Evolutionary conservation across 2,329 filamentous ascomycete species (phyloP), one percentile per base, ranked within the genome.

Genomic region (Aspergillus sp.): DNA sequence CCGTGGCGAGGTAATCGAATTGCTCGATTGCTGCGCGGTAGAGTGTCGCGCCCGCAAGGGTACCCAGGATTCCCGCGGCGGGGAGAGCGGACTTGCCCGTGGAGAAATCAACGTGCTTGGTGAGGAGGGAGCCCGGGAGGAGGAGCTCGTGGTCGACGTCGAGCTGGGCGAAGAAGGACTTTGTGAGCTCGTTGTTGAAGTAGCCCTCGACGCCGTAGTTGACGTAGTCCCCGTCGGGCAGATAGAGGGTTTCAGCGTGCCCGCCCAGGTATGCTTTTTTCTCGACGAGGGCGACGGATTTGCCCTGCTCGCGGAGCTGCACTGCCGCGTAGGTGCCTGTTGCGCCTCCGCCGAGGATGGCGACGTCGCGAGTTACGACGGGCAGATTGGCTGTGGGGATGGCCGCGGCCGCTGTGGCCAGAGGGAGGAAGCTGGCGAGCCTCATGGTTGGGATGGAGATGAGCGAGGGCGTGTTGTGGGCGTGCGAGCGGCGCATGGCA

Each of bases 221-320:
- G 49, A 76, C 63, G 31, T 71, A 68, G 31, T 69, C 68, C 0
- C 68, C 72, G 1, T 66, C 64, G 3, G 52, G 62, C 7, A 74
- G 69, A 59, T 78, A 63, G 54, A 73, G 73, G 8, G 70, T 74
- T 17, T 74, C 69, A 13, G 70, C 69, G 57, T 77, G 72, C 19
- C 77, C 77, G 15, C 77, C 77, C 8, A 80, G 66, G 5, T 54
- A 19, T n/a, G 34, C 62, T n/a, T 74, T 65, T 31, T 70, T 72
- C 60, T 80, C 78, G 23, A 80, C 64, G 0, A 80, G 61, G 2
- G 73, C 66, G 3, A 78, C 71, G 1, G 70, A 72, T 56, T 76
- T 73, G 3, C 66, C 66, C 50, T 66, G 30, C 50, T 77, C 73
- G 7, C 65, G 64, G 1, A 79, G 64, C 6, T 65, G 64, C 47